Conservation (phyloP, 371 early-diverging fungal species). For the Saksenaea oblongispora region DNA sequence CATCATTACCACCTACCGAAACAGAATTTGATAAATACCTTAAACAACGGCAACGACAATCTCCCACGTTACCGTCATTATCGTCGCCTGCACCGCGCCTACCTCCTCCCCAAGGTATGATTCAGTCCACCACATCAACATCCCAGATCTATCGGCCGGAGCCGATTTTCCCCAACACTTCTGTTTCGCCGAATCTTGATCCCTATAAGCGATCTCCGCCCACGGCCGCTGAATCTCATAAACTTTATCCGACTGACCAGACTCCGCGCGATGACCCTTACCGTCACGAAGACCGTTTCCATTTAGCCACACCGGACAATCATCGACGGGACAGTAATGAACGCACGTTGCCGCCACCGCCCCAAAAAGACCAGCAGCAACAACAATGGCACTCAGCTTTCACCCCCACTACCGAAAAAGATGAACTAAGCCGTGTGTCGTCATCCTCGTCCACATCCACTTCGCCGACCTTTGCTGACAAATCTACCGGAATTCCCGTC, state of each 20-base stretch:
- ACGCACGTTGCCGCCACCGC: slow-evolving; percentile 8
- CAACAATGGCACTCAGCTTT: background rate
- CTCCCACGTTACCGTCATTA: slow-evolving; percentile 26
- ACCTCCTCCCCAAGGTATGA: background rate
- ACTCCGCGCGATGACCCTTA: slow-evolving; percentile 4
- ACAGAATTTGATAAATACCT: slow-evolving; percentile 35
- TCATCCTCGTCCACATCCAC: slow-evolving; percentile 8
- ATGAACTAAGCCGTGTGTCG: background rate
- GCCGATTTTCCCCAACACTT: slow-evolving; percentile 29
- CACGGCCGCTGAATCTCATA: background rate
- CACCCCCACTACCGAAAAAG: slow-evolving; percentile 4
- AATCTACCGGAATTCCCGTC: slow-evolving; percentile 13
- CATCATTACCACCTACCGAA: slow-evolving; percentile 14
- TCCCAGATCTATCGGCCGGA: slow-evolving; percentile 34
- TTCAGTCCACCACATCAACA: background rate
- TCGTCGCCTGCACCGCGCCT: background rate
- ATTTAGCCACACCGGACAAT: background rate
- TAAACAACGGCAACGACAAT: slow-evolving; percentile 20
- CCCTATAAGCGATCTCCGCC: slow-evolving; percentile 5
- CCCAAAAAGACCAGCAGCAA: background rate
- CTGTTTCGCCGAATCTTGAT: slow-evolving; percentile 4
- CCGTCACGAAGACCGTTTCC: slow-evolving; percentile 1
- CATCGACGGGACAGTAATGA: slow-evolving; percentile 12
- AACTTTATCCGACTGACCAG: slow-evolving; percentile 3
- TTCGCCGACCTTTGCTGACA: slow-evolving; percentile 12